Evolutionary conservation across 2,329 filamentous ascomycete genomes (phyloP), one percentile per base, ranked within the genome.

Genomic region (Trichophyton mentagrophytes): DNA sequence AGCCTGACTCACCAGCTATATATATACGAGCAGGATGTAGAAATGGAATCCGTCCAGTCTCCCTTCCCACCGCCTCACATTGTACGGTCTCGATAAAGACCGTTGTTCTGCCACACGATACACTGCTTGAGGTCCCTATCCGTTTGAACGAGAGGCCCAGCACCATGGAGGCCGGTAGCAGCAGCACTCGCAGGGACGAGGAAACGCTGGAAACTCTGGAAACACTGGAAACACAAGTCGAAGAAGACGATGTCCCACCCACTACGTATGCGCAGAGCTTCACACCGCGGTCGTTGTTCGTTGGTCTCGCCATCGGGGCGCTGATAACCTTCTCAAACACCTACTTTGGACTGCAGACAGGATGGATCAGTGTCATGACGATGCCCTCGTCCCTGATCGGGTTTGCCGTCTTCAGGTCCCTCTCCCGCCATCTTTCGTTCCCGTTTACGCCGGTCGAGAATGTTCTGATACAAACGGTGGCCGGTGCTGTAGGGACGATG

Each of bases 301-400:
- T 89, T 30, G 93, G 93, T 15, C 79, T 95, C 4, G 77, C 83
- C 2, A 93, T 99, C 64, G 93, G 93, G 46, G 83, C 93, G 3
- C 79, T 97, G 60, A 96, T 97, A 69, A 93, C 89, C 70, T 96
- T 96, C 72, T 95, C 89, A 59, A 99, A 99, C 71, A 96, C 95
- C 79, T 99, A 97, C 74, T 99, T 99, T 72, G 93, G 93, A n/a
- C 79, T 99, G 36, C 93, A 97, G 76, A 95, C 89, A 30, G 85
- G 85, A 65, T 88, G 85, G 85, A 82, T 89, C 42, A 84, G 86
- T 68, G 89, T 89, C 66, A 97, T 99, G 93, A 89, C 90, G 15
- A 96, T 99, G 90, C 93, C 93, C 0, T 89, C 90, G 1, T 93
- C 90, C 22, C 78, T 99, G 62, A 89, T 99, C 70, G 92, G 93